Evolutionary conservation across 371 early-diverging fungal species (phyloP), one percentile per base, ranked within the genome.

Genomic region (Mucor lusitanicus): DNA sequence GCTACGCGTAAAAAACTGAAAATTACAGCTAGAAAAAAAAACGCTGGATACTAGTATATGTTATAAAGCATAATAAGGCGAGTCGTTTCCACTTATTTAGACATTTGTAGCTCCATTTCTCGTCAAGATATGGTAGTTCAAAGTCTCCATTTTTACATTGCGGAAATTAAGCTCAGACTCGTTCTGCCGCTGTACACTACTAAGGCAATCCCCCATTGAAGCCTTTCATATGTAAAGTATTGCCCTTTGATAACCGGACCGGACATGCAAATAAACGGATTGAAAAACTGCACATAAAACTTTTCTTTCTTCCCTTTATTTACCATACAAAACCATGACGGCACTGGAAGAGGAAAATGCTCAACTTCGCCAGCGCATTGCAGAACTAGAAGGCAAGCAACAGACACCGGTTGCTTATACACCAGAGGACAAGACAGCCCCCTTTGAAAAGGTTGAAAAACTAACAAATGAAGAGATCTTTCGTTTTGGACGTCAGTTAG

Each of bases 401-500:
- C 35, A 56, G 9, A 5, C 32, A 1, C 64, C 71, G 19, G 39
- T 7, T 12, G 62, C 48, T 28, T 37, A 68, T 23, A 28, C 40
- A n/a, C 48, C 67, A 17, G 33, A 50, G 19, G 59, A 65, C 5
- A 57, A n/a, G 11, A 17, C 62, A 15, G 7, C 25, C 21, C 59
- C 66, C 15, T 76, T 80, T 54, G 50, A 75, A 57, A 68, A 65
- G 39, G 72, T 69, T 3, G 70, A 73, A 8, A 61, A 54, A 9
- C 61, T 89, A 3, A 80, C 75, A 15, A 86, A 88, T 63, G 77
- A 82, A 1, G 94, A 96, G 72, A 92, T 97, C 54, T 83, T 86
- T 40, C 88, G 99, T 17, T 99, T 94, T 85, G 92, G 95, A 48
- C 81, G 99, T 46, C 99, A 99, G 73, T 85, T 99, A 58, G 90